Evolutionary conservation across 352 stramenopile genomes (phyloP).

Genomic region (Salisapilia sapeloensis): DNA sequence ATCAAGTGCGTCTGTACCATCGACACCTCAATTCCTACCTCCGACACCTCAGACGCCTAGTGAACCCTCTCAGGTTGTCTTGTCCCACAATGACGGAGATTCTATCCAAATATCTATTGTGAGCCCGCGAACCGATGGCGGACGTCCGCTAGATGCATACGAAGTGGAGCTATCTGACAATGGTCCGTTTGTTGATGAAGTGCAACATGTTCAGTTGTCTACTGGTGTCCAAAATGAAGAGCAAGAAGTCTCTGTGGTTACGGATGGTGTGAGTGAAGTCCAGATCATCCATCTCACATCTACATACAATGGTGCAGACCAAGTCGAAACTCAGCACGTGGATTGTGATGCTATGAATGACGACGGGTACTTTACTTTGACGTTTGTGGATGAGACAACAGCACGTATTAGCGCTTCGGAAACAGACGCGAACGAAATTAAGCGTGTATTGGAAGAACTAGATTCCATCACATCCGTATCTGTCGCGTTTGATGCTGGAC

Average conservation of each 20-base stretch:
- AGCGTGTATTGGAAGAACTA: conserved; percentile 81
- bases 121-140: conserved; percentile 70
- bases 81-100: conserved; percentile 1
- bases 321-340: conserved; percentile 80
- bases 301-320: conserved; percentile 29
- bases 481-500: conserved; percentile 39
- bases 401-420: conserved; percentile 73
- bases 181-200: conserved; percentile 66
- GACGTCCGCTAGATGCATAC: conserved; percentile 76
- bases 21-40: conserved; percentile 69
- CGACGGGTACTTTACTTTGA: conserved; percentile 70
- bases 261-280: conserved; percentile 55
- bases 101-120: conserved; percentile 27
- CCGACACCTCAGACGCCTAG: conserved; percentile 70
- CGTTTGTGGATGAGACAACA: conserved; percentile 80
- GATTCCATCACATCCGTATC: conserved; percentile 73
- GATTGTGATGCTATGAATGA: conserved; percentile 80
- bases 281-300: conserved; percentile 82
- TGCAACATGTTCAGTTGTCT: conserved; percentile 42
- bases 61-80: conserved; percentile 1
- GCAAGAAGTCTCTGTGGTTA: conserved; percentile 56
- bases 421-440: conserved; percentile 49
- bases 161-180: conserved; percentile 72
- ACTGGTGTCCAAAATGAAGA: conserved; percentile 57
- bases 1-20: conserved; percentile 31